These are phyloP conservation scores for Coniosporium apollinis DNA, from an alignment of 495 filamentous ascomycete genomes.

Conservation along the genomic window DNA sequence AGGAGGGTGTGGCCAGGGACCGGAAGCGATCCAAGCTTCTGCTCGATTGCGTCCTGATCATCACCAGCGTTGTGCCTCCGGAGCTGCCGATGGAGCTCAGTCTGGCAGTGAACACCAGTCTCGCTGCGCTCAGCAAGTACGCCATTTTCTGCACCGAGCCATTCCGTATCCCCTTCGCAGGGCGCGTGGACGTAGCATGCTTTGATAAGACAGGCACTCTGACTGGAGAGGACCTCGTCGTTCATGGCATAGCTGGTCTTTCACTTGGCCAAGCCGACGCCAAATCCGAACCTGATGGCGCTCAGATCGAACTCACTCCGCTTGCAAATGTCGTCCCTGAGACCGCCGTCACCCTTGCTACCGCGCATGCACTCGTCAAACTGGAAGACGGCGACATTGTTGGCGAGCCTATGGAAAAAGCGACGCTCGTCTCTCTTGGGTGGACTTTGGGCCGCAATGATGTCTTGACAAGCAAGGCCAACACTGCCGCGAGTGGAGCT, in stretches of 20 bases:
- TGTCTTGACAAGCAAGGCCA: constrained; percentile 45
- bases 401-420: constrained; percentile 98
- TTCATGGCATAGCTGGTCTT: constrained; percentile 91
- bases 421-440: constrained; percentile 71
- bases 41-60: constrained; percentile 90
- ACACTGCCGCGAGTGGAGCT: constrained; percentile 29
- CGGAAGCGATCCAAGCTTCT: constrained; percentile 94
- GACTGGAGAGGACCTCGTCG: constrained; percentile 91
- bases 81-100: constrained; percentile 97
- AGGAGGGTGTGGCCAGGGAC: constrained; percentile 81
- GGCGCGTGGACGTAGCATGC: constrained; percentile 89
- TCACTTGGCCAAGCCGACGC: constrained; percentile 47
- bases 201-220: constrained; percentile 98
- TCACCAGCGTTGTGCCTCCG: constrained; percentile 93
- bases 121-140: constrained; percentile 82
- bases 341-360: constrained; percentile 87
- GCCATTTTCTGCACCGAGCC: constrained; percentile 99
- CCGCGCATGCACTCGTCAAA: constrained; percentile 87
- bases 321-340: constrained; percentile 49
- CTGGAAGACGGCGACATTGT: constrained; percentile 95
- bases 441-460: constrained; percentile 86
- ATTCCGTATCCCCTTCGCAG: constrained; percentile 96
- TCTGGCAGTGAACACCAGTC: constrained; percentile 94
- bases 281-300: constrained; percentile 59
- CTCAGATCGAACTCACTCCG: constrained; percentile 54